These are phyloP conservation scores for Ensete ventricosum DNA, from an alignment of 176 grass and related monocot species.

Conservation along the genomic window DNA sequence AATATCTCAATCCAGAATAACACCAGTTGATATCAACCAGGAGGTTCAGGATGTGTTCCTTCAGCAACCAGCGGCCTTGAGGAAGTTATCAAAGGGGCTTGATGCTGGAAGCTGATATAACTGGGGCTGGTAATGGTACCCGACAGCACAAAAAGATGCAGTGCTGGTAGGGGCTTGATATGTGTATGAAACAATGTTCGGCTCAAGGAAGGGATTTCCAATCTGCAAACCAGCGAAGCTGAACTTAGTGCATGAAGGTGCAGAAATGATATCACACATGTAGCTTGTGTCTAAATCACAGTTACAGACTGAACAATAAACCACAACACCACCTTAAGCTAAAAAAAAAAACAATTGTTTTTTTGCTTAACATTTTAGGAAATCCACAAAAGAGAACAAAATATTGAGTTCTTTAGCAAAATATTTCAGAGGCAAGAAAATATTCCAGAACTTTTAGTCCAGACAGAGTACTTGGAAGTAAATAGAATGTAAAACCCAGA, in stretches of 20 bases:
- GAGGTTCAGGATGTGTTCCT: not conserved
- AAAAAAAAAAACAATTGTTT: too few relatives aligned
- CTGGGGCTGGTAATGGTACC: constrained; percentile 34
- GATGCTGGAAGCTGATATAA: constrained; percentile 59
- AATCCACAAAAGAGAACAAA: too few relatives aligned
- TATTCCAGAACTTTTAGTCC: not conserved
- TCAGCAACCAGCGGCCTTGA: constrained; percentile 46
- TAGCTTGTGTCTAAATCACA: not conserved
- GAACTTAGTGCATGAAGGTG: not conserved
- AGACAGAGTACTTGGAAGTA: not conserved
- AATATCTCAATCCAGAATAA: not conserved
- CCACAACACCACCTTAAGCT: too few relatives aligned
- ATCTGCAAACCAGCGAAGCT: constrained; percentile 25
- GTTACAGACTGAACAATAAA: too few relatives aligned
- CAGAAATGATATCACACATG: not conserved
- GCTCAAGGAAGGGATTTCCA: constrained; percentile 33
- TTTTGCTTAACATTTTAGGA: too few relatives aligned
- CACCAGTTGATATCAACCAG: too few relatives aligned
- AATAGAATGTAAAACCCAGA: not conserved
- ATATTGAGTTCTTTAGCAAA: not conserved
- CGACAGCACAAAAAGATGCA: constrained; percentile 12
- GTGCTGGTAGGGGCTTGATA: constrained; percentile 24
- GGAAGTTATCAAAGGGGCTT: constrained; percentile 71
- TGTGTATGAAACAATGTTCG: constrained; percentile 18
- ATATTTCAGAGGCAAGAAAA: not conserved